Base-by-base conservation (phyloP, 768 basidiomycete genomes). In the Podaxis rugospora region DNA sequence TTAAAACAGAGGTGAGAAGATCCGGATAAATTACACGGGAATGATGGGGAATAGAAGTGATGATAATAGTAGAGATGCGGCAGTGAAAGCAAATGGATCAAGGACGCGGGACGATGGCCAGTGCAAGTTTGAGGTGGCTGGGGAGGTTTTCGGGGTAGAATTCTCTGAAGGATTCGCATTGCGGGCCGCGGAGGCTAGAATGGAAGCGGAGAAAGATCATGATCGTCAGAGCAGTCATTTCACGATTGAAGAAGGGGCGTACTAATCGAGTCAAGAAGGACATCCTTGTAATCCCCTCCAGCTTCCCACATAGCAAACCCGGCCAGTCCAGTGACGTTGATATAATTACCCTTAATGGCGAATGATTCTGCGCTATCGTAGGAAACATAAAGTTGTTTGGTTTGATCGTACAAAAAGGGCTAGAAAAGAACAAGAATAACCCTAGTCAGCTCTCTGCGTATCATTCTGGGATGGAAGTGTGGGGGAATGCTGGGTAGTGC, bases 261-360 rank as follows among this genome's bases (percentile, higher is more conserved):
- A 76, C 80, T 67, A 47, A 90, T 87, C 4, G 89, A 75, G 69
- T 88, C 77, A 3, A 90, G 74, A 47, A 91, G 74, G 18, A 81
- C 76, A 66, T 89, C 78, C n/a, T 84, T 64, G 53, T 72, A 78
- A 68, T 90, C 90, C 3, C 86, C 86, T 32, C 82, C 86, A 50
- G 86, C 80, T 68, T 90, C 86, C 88, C 88, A 90, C 72, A 87
- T 82, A 1, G 84, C 74, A 69, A 90, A 90, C 3, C 89, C 90
- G 60, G 73, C 75, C n/a, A 92, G 71, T 5, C 80, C 81, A 10
- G 71, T 70, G 13, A 70, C 61, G 53, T 78, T 77, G 66, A 90
- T 86, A 68, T 79, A 90, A 2, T 68, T 65, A 5, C 88, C 89
- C 73, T 90, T 90, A 55, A 76, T 78, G 25, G 71, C 73, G 63